Evolutionary conservation across 768 basidiomycete genomes (phyloP), one percentile per base, ranked within the genome.

Genomic region (Terana coerulea): DNA sequence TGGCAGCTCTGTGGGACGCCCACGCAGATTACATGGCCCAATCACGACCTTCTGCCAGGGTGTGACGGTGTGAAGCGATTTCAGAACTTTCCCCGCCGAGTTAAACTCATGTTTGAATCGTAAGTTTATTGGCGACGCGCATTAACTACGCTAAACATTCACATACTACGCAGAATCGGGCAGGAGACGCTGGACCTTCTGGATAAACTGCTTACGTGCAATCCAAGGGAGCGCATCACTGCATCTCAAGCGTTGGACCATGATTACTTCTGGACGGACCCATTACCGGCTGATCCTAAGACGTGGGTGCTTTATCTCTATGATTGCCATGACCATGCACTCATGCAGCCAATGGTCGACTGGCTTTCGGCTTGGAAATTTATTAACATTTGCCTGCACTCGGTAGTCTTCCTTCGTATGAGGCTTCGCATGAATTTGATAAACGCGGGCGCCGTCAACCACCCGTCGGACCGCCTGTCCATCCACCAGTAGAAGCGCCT

Each of bases 261-360:
- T 64, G 84, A 89, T 17, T 98, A 93, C 72, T 97, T 98, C 67
- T 97, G 91, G 91, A 85, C 84, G 0, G 84, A 90, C 56, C 95
- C 95, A 0, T 61, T 92, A 31, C 90, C 94, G 30, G 88, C 88
- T 19, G 88, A 91, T 69, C 89, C 88, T 1, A 88, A 84, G 66
- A 79, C 80, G 89, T 89, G 61, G 52, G 81, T 71, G 7, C 21
- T 43, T 36, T 7, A 26, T 49, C 56, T 31, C n/a, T 17, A 17
- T 14, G n/a, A n/a, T n/a, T n/a, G n/a, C n/a, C n/a, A n/a, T n/a
- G n/a, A n/a, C n/a, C n/a, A 29, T 11, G 22, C 36, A 15, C 7
- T 43, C 44, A 28, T 33, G 25, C 14, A 47, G 47, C 22, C 33
- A 19, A 25, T 52, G 25, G 37, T 34, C 29, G 21, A 14, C 30